Percentiles rank a stretch among this genome's conserved stretches.
These are phyloP conservation scores for Triticum urartu DNA, from an alignment of 176 grass and related monocot species.

Conservation along the genomic window DNA sequence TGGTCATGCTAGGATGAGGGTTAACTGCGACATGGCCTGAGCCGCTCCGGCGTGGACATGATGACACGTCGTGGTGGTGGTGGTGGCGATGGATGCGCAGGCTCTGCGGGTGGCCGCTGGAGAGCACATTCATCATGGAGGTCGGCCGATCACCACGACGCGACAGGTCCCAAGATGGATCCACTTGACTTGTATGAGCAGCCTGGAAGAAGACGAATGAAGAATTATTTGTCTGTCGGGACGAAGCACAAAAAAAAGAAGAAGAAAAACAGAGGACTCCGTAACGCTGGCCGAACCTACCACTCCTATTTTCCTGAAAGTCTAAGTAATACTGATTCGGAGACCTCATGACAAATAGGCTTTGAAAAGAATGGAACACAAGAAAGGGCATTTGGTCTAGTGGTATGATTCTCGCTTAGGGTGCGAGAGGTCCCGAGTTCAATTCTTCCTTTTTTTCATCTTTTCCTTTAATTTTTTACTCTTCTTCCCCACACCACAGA, in stretches of 20 bases:
- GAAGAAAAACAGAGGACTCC: no score
- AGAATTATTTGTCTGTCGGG: no score
- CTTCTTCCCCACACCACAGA: background rate
- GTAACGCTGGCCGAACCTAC: no score
- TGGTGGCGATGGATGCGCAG: background rate
- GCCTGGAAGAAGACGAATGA: background rate
- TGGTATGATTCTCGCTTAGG: conserved; percentile 99
- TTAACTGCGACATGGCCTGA: background rate
- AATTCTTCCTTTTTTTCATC: conserved; percentile 45
- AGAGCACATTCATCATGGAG: conserved; percentile 54
- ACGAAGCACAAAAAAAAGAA: no score
- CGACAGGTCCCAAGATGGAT: background rate
- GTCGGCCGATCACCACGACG: background rate
- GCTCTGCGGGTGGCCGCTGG: conserved; percentile 30
- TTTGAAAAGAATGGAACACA: no score
- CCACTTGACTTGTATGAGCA: no score
- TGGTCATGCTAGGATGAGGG: background rate
- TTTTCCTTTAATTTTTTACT: background rate
- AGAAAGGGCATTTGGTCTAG: conserved; percentile 86
- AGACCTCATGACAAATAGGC: no score
- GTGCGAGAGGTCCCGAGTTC: conserved; percentile 91
- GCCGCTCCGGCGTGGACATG: background rate
- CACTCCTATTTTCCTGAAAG: no score
- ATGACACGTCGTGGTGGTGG: conserved; percentile 10
- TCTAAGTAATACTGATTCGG: no score